Conservation (phyloP, 495 filamentous ascomycete species). For the Sordaria brevicollis region DNA sequence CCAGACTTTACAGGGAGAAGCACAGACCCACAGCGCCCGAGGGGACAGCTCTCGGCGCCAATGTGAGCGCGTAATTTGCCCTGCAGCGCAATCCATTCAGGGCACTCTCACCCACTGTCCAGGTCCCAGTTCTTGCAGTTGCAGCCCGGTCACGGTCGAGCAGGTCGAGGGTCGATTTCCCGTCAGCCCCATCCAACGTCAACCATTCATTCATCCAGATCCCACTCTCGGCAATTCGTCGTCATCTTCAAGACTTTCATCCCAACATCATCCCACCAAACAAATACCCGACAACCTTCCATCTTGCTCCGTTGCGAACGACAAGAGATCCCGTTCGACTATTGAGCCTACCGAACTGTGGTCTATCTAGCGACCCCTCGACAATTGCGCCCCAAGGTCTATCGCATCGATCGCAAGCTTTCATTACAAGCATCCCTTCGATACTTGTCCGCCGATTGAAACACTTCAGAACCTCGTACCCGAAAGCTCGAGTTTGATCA, state of each 20-base stretch:
- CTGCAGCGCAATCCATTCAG: neutral
- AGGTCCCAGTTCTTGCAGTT: neutral
- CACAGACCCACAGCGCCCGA: neutral
- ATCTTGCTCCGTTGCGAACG: neutral
- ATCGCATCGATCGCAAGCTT: neutral
- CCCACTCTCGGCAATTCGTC: neutral
- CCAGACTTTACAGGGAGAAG: neutral
- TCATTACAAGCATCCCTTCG: neutral
- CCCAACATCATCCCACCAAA: neutral
- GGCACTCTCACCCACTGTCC: neutral
- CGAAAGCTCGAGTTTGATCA: neutral
- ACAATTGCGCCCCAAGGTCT: neutral
- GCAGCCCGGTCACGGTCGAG: neutral
- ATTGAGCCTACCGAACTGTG: neutral
- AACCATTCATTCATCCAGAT: neutral
- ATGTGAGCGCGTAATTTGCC: neutral
- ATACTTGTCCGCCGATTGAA: neutral
- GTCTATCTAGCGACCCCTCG: neutral
- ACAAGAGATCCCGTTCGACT: neutral
- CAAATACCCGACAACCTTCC: neutral
- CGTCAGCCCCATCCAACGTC: neutral
- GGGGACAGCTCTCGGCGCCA: neutral
- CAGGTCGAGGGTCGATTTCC: neutral
- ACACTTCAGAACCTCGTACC: too few relatives aligned
- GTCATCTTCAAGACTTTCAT: neutral